These are phyloP conservation scores for Acanthamoeba triangularis DNA, from an alignment of 208 protist genomes.

Conservation along the genomic window DNA sequence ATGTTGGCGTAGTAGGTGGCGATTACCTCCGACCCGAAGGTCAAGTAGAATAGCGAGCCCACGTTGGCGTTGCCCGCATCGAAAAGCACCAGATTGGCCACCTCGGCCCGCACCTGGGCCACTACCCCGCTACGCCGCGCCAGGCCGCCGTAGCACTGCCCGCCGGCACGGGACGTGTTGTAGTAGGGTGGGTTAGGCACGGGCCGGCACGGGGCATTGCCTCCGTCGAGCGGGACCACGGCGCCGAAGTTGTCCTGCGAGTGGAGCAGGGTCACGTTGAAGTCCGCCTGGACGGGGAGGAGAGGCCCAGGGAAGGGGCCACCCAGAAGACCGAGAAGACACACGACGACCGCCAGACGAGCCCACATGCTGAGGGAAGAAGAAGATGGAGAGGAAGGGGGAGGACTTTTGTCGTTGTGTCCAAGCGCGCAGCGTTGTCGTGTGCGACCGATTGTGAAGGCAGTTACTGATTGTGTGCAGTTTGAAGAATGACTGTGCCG, in stretches of 20 bases:
- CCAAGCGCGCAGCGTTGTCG: too few species aligned
- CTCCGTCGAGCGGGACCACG: background rate
- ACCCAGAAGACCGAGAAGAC: too few species aligned
- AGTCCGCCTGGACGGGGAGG: too few species aligned
- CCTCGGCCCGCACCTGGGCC: background rate
- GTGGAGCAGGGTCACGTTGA: slow-evolving; percentile 55
- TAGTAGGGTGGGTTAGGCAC: background rate
- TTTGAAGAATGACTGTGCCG: too few species aligned
- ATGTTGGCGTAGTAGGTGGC: slow-evolving; percentile 28
- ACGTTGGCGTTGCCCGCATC: slow-evolving; percentile 8
- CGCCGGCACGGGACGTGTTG: background rate
- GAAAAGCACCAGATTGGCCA: background rate
- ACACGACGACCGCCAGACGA: too few species aligned
- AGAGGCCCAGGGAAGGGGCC: too few species aligned
- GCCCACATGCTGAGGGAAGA: too few species aligned
- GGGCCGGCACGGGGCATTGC: background rate
- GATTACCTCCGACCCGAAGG: slow-evolving; percentile 32
- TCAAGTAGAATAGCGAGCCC: slow-evolving; percentile 4
- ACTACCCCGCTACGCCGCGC: background rate
- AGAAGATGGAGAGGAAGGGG: too few species aligned
- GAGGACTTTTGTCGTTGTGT: too few species aligned
- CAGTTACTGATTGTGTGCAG: too few species aligned
- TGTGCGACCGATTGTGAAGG: too few species aligned
- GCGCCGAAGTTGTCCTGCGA: slow-evolving; percentile 23
- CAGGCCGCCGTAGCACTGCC: slow-evolving; percentile 5